Base-by-base conservation (phyloP, 2,329 filamentous ascomycete genomes). In the Coniochaeta pulveracea region DNA sequence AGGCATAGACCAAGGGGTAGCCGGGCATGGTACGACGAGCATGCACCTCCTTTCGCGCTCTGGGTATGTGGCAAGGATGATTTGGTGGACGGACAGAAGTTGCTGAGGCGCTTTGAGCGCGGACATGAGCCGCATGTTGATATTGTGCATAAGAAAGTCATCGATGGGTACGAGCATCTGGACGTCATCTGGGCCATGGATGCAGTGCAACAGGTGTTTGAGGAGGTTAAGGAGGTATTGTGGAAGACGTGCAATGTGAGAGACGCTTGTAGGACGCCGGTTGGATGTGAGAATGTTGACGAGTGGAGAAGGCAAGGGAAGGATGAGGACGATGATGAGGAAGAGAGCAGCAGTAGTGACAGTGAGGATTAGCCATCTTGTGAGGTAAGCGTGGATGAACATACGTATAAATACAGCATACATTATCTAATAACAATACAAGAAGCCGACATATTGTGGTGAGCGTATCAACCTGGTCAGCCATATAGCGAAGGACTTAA, bases 141-240 rank as follows among this genome's bases (percentile, higher is more conserved):
- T 24, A 60, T 95, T 5, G 83, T 94, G 4, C 83, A 94, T 56
- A 71, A 72, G 41, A 93, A 85, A 50, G 64, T 93, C 15, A 81
- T 95, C 26, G 76, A 84, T 3, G 84, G 80, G 29, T 93, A 94
- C 52, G 89, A 95, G 58, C 89, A 96, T 56, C 67, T 96, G 4
- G 89, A 95, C 57, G 85, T 95, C 2, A 76, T 96, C 23, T 95
- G 89, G 89, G 86, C 88, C 0, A 85, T 95, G 66, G 86, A 95
- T 49, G 76, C 77, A 0, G 74, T 86, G 11, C 78, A 89, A 30
- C 73, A 89, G 52, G 83, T 95, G 1, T 91, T 88, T 5, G 67
- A 63, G 36, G 88, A 93, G 57, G 63, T 95, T 0, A 70, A 76
- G 19, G 79, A 89, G 47, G 79, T 93, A 10, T 55, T 95, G 10